Base-by-base conservation (phyloP, 1,139 yeast species). In the Saccharomyces uvarum region DNA sequence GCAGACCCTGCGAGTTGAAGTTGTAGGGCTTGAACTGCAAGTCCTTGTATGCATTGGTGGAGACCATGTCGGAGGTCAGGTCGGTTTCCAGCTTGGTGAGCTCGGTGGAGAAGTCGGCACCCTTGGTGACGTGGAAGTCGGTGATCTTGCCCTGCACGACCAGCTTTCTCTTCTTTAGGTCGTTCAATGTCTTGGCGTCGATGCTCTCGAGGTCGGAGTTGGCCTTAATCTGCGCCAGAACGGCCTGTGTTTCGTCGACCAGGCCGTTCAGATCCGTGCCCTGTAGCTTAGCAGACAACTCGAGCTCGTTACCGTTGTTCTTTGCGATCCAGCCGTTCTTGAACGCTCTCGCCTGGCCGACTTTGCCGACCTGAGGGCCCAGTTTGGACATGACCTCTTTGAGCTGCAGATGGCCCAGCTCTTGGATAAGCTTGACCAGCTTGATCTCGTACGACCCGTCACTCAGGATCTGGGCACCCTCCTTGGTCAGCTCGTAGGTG, bases 261-360 rank as follows among this genome's bases (percentile, higher is more conserved):
- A 71, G 70, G 41, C 67, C 68, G 48, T 71, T 69, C 24, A 38
- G 16, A 4, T 38, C 44, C 42, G 74, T 71, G 57, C 75, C 67
- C 53, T 70, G 69, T 9, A 79, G 77, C 54, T 71, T 78, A 3
- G 70, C 76, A n/a, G 32, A 27, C 26, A 89, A 75, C 51, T 88
- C 80, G 63, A 93, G 78, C 67, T 77, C 82, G 52, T 69, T 73
- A 63, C 88, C 96, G 53, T 95, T 96, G 60, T 86, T 87, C 72
- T 93, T 93, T 62, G 81, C 75, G 66, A 93, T 84, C 99, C 99
- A 93, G 51, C 96, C 96, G 72, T 91, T 91, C 74, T 90, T 93
- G 80, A 93, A 93, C n/a, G 98, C 99, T 67, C 91, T 86, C 65
- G 96, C 96, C 75, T 93, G 99, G 57, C 99, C 99, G 60, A 91